phyloP scores from a whole-genome alignment of 1,284 basidiomycete species.

The Pseudozyma tsukubaensis region DNA sequence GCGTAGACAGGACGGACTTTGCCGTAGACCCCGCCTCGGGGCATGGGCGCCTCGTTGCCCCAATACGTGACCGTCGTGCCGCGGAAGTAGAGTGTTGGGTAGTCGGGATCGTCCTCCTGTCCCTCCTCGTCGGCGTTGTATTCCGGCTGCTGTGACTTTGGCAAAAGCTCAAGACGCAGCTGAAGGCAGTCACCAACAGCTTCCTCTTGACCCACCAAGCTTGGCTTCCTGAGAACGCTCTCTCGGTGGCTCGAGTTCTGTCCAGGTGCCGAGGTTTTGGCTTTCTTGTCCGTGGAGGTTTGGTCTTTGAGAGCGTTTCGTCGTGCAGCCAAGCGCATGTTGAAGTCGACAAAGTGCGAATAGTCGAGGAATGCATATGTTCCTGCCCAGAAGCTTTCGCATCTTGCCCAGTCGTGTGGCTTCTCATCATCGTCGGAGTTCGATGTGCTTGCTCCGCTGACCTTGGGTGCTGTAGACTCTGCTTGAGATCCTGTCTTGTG shows the following conservation, averaged over 20 bases:
- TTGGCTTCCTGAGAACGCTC: conserved; percentile 10
- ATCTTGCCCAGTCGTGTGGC: conserved; percentile 55
- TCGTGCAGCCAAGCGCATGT: conserved; percentile 33
- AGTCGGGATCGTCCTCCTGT: conserved; percentile 32
- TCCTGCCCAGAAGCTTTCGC: conserved; percentile 54
- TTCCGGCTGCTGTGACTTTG: conserved; percentile 36
- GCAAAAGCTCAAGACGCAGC: conserved; percentile 48
- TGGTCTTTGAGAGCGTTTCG: conserved; percentile 11
- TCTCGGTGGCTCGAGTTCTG: not conserved
- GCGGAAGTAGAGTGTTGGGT: conserved; percentile 49
- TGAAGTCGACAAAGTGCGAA: conserved; percentile 47
- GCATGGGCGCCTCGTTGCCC: conserved; percentile 45
- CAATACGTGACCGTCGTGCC: conserved; percentile 51
- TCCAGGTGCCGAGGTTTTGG: not conserved
- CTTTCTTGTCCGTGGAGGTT: not conserved
- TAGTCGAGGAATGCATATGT: conserved; percentile 54
- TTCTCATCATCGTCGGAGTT: conserved; percentile 19
- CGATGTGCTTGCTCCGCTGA: not conserved
- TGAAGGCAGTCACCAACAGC: conserved; percentile 56
- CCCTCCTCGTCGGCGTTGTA: conserved; percentile 29
- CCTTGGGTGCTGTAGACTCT: conserved; percentile 1
- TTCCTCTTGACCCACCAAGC: conserved; percentile 40
- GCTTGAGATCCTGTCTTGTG: conserved; percentile 1
- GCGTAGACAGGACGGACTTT: conserved; percentile 48
- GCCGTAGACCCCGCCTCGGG: conserved; percentile 42